These are phyloP conservation scores for Cryptosporidium ryanae DNA, from an alignment of 169 alveolate genomes.

Conservation along the genomic window DNA sequence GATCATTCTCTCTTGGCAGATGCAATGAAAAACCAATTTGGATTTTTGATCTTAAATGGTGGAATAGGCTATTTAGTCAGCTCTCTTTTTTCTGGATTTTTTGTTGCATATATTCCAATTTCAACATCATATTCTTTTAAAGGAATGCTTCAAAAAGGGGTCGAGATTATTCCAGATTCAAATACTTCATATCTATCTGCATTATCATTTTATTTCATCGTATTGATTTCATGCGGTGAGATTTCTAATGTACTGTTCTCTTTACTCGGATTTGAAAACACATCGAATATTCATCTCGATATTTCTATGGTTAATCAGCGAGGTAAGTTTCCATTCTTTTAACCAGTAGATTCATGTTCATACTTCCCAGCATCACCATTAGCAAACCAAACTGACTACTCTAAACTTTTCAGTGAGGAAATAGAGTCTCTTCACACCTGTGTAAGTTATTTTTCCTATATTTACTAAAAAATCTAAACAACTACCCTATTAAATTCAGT, in stretches of 20 bases:
- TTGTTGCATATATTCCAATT: slow-evolving; percentile 85
- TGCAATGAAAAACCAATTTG: slow-evolving; percentile 83
- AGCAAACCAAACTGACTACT: slow-evolving; percentile 59
- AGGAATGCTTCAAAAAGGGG: slow-evolving; percentile 84
- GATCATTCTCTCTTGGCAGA: slow-evolving; percentile 77
- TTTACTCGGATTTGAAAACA: slow-evolving; percentile 15
- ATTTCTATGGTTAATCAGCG: slow-evolving; percentile 53
- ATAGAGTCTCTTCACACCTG: slow-evolving; percentile 35
- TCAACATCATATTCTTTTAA: slow-evolving; percentile 84
- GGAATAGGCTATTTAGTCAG: slow-evolving; percentile 84
- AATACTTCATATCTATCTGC: slow-evolving; percentile 55
- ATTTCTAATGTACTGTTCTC: slow-evolving; percentile 2
- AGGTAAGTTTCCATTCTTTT: slow-evolving; percentile 32
- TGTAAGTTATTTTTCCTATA: slow-evolving; percentile 60
- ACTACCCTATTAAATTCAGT: neutral
- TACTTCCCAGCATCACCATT: slow-evolving; percentile 12
- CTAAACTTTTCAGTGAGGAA: slow-evolving; percentile 61
- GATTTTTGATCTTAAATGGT: slow-evolving; percentile 82
- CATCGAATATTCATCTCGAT: slow-evolving; percentile 18
- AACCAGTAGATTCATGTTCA: neutral
- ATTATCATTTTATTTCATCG: slow-evolving; percentile 65
- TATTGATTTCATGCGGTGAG: slow-evolving; percentile 18
- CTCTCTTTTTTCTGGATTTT: slow-evolving; percentile 82
- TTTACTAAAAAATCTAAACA: too few relatives aligned
- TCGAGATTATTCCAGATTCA: slow-evolving; percentile 70